Percentiles rank a stretch among this genome's conserved stretches.
These are phyloP conservation scores for Emericellopsis cladophorae DNA, from an alignment of 2,329 filamentous ascomycete species.

Conservation along the genomic window DNA sequence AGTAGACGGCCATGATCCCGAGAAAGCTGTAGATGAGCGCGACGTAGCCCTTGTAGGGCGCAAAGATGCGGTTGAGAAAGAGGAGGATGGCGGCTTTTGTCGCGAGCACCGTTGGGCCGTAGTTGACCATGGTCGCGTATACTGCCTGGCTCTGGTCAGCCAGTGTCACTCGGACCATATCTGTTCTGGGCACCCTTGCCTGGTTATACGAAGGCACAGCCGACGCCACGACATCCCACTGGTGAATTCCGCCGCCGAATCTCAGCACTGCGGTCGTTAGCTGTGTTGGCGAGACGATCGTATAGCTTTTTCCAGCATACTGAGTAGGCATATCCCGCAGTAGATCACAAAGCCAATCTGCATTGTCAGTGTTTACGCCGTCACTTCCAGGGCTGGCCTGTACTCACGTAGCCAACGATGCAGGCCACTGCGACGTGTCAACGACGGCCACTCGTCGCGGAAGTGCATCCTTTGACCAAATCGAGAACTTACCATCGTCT, in stretches of 20 bases:
- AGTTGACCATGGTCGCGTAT: conserved; percentile 1
- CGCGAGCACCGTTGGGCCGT: background rate
- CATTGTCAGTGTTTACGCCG: too few species aligned
- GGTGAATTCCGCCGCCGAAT: background rate
- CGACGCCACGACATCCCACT: background rate
- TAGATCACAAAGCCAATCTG: conserved; percentile 1
- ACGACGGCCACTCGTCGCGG: background rate
- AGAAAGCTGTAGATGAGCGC: background rate
- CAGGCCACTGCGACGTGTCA: background rate
- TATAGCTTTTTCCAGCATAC: background rate
- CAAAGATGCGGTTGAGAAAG: conserved; percentile 1
- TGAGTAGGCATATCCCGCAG: background rate
- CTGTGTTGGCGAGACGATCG: background rate
- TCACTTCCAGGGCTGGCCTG: too few species aligned
- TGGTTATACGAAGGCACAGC: background rate
- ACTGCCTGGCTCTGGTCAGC: background rate
- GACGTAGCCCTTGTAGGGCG: conserved; percentile 1
- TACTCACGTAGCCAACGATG: conserved; percentile 1
- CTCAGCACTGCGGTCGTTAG: background rate
- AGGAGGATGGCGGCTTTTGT: conserved; percentile 1
- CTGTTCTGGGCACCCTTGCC: background rate
- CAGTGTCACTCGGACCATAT: background rate
- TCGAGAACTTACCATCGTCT: background rate
- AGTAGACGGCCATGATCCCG: background rate
- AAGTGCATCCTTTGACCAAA: background rate